Percentiles rank a stretch among this genome's conserved stretches.
These are phyloP conservation scores for Umbelopsis sp. DNA, from an alignment of 192 early-diverging fungal genomes.

Conservation along the genomic window DNA sequence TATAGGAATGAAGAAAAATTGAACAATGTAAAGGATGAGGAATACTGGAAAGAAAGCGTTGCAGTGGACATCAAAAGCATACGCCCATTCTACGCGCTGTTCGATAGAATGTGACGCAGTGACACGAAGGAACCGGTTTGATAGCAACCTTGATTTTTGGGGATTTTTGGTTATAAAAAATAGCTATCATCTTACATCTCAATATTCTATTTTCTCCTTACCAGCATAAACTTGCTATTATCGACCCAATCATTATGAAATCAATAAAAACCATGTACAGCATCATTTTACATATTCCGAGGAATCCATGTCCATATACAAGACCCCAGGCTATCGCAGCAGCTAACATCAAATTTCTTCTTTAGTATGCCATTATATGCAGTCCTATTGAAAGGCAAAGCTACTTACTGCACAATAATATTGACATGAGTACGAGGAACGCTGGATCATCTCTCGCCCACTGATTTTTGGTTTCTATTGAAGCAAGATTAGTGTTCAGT, in stretches of 20 bases:
- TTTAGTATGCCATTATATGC: neutral
- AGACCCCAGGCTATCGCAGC: slow-evolving; percentile 84
- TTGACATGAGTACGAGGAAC: slow-evolving; percentile 78
- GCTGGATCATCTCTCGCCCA: slow-evolving; percentile 98
- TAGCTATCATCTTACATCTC: neutral
- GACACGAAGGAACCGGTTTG: slow-evolving; percentile 83
- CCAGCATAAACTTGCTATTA: slow-evolving; percentile 77
- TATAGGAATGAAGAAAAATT: slow-evolving; percentile 91
- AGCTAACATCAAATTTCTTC: slow-evolving; percentile 43
- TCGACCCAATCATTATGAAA: slow-evolving; percentile 71
- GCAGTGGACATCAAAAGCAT: slow-evolving; percentile 96
- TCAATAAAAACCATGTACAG: slow-evolving; percentile 84
- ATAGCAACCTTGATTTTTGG: slow-evolving; percentile 54
- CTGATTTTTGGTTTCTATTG: slow-evolving; percentile 94
- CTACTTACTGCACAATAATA: slow-evolving; percentile 64
- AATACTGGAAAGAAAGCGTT: slow-evolving; percentile 94
- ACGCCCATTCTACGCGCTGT: slow-evolving; percentile 94
- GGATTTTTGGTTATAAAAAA: neutral
- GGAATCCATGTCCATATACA: slow-evolving; percentile 66
- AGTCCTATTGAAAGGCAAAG: neutral
- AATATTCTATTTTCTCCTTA: slow-evolving; percentile 35
- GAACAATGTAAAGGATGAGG: slow-evolving; percentile 84
- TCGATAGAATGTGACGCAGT: slow-evolving; percentile 74
- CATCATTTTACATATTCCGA: slow-evolving; percentile 73
- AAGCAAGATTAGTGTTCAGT: neutral